These are phyloP conservation scores for Penicillium digitatum DNA, from an alignment of 2,329 filamentous ascomycete species.

Conservation along the genomic window DNA sequence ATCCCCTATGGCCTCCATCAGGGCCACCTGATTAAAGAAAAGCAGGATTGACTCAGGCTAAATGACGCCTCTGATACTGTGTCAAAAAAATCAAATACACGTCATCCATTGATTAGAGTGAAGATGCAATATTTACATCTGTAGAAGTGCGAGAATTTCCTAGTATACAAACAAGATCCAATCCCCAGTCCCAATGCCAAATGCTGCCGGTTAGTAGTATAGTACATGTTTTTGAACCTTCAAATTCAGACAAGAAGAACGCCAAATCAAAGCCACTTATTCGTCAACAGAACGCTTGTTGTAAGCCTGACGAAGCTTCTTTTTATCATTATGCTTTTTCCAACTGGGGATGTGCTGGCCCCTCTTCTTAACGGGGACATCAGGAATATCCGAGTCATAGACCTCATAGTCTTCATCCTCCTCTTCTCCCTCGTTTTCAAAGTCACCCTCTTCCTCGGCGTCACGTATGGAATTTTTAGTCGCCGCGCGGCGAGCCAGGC, in stretches of 20 bases:
- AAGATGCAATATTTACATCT: constrained; percentile 25
- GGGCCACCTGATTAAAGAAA: background rate
- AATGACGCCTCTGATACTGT: background rate
- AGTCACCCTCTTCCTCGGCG: constrained; percentile 17
- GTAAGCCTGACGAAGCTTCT: constrained; percentile 40
- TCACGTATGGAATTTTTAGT: constrained; percentile 20
- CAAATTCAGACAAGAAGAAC: background rate
- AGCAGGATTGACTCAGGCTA: background rate
- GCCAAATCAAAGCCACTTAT: constrained; percentile 7
- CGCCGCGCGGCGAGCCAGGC: constrained; percentile 38
- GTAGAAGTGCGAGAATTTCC: constrained; percentile 15
- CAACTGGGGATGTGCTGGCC: constrained; percentile 38
- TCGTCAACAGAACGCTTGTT: constrained; percentile 31
- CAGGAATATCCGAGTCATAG: constrained; percentile 16
- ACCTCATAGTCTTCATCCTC: constrained; percentile 26
- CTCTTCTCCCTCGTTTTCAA: constrained; percentile 26
- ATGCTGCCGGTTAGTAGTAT: constrained; percentile 13
- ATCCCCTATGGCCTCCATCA: background rate
- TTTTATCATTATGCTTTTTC: constrained; percentile 46
- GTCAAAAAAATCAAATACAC: background rate
- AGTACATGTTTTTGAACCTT: constrained; percentile 8
- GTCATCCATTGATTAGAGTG: constrained; percentile 16
- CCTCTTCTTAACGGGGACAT: constrained; percentile 29
- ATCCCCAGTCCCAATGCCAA: constrained; percentile 10
- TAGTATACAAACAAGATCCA: constrained; percentile 22